Evolutionary conservation across 2,329 filamentous ascomycete genomes (phyloP), one percentile per base, ranked within the genome.

Genomic region (Rugonectria rugulosa): DNA sequence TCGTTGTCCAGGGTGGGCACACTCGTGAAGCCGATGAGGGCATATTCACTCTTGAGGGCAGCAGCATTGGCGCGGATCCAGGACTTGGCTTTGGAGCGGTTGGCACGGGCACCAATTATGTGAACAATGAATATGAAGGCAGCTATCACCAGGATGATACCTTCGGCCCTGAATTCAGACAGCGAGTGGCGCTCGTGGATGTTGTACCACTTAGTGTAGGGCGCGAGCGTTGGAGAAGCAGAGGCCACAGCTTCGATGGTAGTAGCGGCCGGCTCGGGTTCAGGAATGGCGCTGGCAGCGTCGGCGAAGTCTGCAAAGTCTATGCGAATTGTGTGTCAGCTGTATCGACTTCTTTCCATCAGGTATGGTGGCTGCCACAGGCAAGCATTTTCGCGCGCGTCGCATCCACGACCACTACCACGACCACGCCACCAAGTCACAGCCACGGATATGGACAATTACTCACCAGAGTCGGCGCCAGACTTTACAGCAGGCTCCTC

Each of bases 171-270:
- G 82, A 99, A 99, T 74, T 99, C 95, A 69, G 82, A 83, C 57
- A 88, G 79, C 21, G 87, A 87, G 69, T 93, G 88, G 70, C 95
- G 92, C 83, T 98, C 93, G 83, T 96, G 95, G 59, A 98, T 81
- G 53, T 92, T 92, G 79, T 98, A 99, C 95, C 95, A 99, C 80
- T 91, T 92, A 46, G 92, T 97, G 75, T 89, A 97, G 12, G 91
- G 90, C 21, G 81, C 78, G 37, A 72, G 75, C 38, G 81, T 80
- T 41, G 76, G 73, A 38, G 78, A 79, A 57, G 82, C 80, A 43
- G 76, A 73, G 36, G 78, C 19, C n/a, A 23, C 73, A 21, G 76
- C 75, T 29, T 73, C 75, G 56, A 81, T 73, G 53, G 80, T 75
- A 60, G 81, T 75, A 56, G 79, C 75, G 55, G 76, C 76, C 38